Evolutionary conservation across 495 filamentous ascomycete genomes (phyloP).

Genomic region (Hapsidospora chrysogenum): DNA sequence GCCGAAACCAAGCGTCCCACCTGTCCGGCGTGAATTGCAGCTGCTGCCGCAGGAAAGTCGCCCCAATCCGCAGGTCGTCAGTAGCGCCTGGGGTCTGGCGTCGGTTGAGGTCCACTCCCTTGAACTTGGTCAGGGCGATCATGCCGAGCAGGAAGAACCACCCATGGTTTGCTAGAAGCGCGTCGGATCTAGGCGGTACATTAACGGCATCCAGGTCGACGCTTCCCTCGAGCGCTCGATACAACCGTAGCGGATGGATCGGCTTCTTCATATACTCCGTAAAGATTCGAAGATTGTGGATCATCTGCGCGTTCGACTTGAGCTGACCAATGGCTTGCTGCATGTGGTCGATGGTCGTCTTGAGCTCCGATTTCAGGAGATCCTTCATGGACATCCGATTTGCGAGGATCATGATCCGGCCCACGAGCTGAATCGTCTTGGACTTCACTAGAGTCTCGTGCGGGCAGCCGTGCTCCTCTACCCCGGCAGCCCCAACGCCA

Average conservation of each 20-base stretch:
- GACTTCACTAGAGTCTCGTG: slow-evolving; percentile 58
- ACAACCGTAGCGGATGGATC: slow-evolving; percentile 69
- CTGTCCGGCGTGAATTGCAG: slow-evolving; percentile 67
- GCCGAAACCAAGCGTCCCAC: slow-evolving; percentile 94
- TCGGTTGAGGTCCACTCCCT: slow-evolving; percentile 52
- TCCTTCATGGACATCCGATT: slow-evolving; percentile 80
- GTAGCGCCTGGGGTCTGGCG: slow-evolving; percentile 58
- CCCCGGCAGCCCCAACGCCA: slow-evolving; percentile 44
- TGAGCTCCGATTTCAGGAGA: slow-evolving; percentile 75
- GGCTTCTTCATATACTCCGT: slow-evolving; percentile 61
- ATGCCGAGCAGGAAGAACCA: slow-evolving; percentile 90
- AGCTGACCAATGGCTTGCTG: slow-evolving; percentile 42
- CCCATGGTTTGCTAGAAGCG: slow-evolving; percentile 55
- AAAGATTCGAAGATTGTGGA: slow-evolving; percentile 59
- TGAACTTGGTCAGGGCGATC: slow-evolving; percentile 75
- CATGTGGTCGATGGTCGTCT: slow-evolving; percentile 76
- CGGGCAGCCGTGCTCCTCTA: slow-evolving; percentile 60
- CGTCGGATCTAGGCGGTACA: slow-evolving; percentile 18
- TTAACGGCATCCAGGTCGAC: slow-evolving; percentile 40
- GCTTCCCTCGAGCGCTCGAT: slow-evolving; percentile 58
- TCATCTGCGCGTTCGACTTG: slow-evolving; percentile 51
- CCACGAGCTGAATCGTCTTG: slow-evolving; percentile 62
- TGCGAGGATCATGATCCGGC: slow-evolving; percentile 65
- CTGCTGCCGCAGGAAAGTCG: slow-evolving; percentile 68
- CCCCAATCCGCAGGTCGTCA: slow-evolving; percentile 73